Percentiles rank a stretch among this genome's conserved stretches.
Conservation (phyloP, 2,329 filamentous ascomycete genomes). For the Clonostachys rhizophaga region DNA sequence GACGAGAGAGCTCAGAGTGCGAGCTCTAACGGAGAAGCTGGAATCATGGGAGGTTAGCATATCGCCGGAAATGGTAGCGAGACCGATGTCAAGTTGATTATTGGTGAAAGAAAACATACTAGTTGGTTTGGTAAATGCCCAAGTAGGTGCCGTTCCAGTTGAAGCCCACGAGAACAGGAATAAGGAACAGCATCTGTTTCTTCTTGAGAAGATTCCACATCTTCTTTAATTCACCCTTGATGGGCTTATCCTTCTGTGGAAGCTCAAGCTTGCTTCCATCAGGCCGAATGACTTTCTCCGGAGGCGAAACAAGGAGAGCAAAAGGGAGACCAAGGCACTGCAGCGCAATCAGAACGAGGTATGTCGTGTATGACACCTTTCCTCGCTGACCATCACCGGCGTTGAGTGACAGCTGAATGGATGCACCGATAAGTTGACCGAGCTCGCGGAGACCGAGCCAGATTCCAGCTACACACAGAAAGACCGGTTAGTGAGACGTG, state of each 20-base stretch:
- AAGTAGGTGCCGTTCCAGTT: slow-evolving; percentile 46
- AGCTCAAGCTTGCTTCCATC: slow-evolving; percentile 14
- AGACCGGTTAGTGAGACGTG: background rate
- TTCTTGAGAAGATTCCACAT: slow-evolving; percentile 30
- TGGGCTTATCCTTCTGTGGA: slow-evolving; percentile 22
- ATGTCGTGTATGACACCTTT: slow-evolving; percentile 15
- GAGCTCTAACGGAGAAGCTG: slow-evolving; percentile 40
- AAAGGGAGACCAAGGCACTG: slow-evolving; percentile 16
- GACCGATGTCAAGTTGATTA: background rate
- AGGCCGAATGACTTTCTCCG: slow-evolving; percentile 16
- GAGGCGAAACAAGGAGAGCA: slow-evolving; percentile 16
- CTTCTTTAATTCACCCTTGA: slow-evolving; percentile 27
- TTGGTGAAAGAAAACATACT: slow-evolving; percentile 10
- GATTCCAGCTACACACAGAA: slow-evolving; percentile 30
- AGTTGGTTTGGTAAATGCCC: slow-evolving; percentile 45
- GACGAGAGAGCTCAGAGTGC: slow-evolving; percentile 36
- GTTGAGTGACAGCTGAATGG: slow-evolving; percentile 45
- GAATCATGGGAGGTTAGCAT: background rate
- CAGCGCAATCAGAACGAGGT: slow-evolving; percentile 18
- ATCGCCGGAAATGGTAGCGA: background rate
- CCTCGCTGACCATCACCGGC: slow-evolving; percentile 28
- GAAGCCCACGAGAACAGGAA: slow-evolving; percentile 37
- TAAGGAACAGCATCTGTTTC: slow-evolving; percentile 39
- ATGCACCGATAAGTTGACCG: slow-evolving; percentile 45
- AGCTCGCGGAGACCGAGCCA: slow-evolving; percentile 49